Percentiles rank a stretch among this genome's conserved stretches.
Conservation (phyloP, 1,139 yeast species). For the Geotrichum europaeum region DNA sequence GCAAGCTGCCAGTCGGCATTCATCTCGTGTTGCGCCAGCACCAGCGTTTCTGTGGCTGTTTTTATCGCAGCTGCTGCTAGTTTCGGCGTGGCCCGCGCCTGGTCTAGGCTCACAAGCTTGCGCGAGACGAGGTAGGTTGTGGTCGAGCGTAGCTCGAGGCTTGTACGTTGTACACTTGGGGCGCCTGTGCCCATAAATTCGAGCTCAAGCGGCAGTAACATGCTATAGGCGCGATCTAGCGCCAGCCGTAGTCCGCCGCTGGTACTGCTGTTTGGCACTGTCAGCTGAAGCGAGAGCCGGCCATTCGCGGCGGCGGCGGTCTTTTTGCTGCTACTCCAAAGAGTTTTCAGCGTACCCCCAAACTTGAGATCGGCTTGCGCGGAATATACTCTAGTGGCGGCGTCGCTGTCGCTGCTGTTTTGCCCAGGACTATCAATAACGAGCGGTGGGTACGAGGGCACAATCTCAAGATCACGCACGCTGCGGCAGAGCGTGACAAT, state of each 20-base stretch:
- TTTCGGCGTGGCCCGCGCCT: not conserved
- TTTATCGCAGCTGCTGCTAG: not conserved
- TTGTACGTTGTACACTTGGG: not conserved
- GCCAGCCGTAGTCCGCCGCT: not conserved
- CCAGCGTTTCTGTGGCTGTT: not conserved
- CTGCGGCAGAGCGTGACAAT: conserved; percentile 2
- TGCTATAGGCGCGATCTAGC: not conserved
- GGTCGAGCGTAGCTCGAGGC: not conserved
- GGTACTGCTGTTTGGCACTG: not conserved
- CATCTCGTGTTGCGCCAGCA: not conserved
- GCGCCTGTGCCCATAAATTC: not conserved
- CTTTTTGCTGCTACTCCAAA: not conserved
- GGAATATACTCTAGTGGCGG: not conserved
- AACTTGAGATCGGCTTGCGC: not conserved
- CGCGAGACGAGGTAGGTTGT: conserved; percentile 1
- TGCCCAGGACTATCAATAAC: not conserved
- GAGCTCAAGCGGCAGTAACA: not conserved
- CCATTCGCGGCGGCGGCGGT: not conserved
- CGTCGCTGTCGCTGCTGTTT: not conserved
- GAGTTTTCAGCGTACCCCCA: not conserved
- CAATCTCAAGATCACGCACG: not conserved
- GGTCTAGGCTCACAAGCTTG: not conserved
- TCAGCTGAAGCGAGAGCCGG: not conserved
- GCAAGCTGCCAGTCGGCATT: not conserved
- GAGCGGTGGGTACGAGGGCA: conserved; percentile 7